Conservation (phyloP, 2,329 filamentous ascomycete genomes). For the Microsporum ferrugineum region DNA sequence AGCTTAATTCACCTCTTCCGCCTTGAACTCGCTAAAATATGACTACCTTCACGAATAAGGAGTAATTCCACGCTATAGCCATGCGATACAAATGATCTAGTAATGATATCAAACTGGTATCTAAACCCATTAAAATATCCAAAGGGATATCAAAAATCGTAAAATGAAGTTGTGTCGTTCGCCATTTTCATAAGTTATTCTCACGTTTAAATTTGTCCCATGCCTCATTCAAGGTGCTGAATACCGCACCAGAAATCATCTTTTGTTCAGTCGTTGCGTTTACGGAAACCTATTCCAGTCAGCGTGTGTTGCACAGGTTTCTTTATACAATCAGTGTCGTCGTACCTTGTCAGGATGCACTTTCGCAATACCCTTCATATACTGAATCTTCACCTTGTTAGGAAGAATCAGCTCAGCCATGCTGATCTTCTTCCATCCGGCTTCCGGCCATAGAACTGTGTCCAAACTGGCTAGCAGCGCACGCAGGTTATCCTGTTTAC, state of each 20-base stretch:
- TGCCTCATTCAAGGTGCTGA: constrained; percentile 54
- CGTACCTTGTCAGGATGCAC: constrained; percentile 97
- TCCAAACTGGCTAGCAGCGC: constrained; percentile 81
- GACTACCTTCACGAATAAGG: too few relatives aligned
- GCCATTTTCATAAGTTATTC: constrained; percentile 41
- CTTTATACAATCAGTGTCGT: constrained; percentile 12
- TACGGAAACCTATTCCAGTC: constrained; percentile 43
- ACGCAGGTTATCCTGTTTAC: constrained; percentile 84
- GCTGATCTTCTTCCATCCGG: constrained; percentile 93
- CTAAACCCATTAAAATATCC: not conserved
- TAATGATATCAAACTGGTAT: constrained; percentile 1
- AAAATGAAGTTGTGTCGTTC: not conserved
- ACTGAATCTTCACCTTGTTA: constrained; percentile 90
- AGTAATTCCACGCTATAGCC: not conserved
- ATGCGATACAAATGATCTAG: not conserved
- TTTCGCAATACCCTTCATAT: constrained; percentile 99
- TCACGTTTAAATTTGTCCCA: constrained; percentile 59
- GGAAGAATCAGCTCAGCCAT: constrained; percentile 87
- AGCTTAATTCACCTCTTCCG: too few relatives aligned
- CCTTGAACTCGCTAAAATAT: too few relatives aligned
- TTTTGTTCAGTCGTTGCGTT: constrained; percentile 54
- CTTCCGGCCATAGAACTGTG: constrained; percentile 76
- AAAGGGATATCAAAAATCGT: not conserved
- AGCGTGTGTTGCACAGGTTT: not conserved
- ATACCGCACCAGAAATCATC: constrained; percentile 56